Conservation (phyloP, 371 early-diverging fungal species). For the Saksenaea oblongispora region DNA sequence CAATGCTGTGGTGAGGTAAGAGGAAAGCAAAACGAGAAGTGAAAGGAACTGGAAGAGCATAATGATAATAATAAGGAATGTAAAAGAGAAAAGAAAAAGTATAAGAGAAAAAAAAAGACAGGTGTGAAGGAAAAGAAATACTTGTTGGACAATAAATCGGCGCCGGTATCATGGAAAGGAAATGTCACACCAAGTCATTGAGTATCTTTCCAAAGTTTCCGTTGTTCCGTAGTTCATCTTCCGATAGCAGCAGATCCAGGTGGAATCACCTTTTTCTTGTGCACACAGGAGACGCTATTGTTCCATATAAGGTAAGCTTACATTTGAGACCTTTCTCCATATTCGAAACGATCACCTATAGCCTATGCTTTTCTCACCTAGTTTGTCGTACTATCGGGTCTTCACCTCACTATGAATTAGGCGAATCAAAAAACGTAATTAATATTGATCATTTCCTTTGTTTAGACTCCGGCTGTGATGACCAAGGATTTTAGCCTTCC, state of each 20-base stretch:
- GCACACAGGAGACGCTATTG: background rate
- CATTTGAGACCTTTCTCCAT: background rate
- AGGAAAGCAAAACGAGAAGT: background rate
- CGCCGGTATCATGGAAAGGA: background rate
- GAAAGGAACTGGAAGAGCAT: background rate
- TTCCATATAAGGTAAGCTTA: background rate
- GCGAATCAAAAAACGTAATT: background rate
- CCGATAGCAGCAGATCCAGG: background rate
- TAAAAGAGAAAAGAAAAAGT: background rate
- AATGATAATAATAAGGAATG: background rate
- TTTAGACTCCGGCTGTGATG: too few relatives aligned
- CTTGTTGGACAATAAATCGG: background rate
- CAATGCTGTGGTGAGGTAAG: background rate
- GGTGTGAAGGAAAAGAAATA: background rate
- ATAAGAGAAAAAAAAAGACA: background rate
- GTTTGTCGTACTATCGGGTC: background rate
- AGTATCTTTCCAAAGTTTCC: background rate
- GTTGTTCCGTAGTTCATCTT: conserved; percentile 5
- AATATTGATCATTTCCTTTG: too few relatives aligned
- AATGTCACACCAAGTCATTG: conserved; percentile 5
- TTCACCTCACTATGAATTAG: background rate
- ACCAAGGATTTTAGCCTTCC: too few relatives aligned
- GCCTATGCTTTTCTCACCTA: background rate
- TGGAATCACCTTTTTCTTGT: background rate
- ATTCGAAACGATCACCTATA: background rate